Percentiles rank a stretch among this genome's conserved stretches.
phyloP scores from a whole-genome alignment of 345 rosid genomes.

The Lepidium sativum region DNA sequence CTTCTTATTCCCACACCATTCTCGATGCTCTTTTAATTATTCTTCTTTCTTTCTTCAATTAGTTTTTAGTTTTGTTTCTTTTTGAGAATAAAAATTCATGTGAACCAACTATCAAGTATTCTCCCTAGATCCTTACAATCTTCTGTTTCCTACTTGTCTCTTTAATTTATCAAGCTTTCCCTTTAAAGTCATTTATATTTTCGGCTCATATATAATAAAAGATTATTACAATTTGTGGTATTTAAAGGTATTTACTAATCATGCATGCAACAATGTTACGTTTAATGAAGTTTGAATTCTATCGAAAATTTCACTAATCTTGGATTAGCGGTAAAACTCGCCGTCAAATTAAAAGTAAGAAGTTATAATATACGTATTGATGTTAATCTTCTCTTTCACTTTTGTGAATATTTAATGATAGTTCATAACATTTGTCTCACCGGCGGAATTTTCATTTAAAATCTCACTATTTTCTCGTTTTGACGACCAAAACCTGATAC shows the following conservation, averaged over 20 bases:
- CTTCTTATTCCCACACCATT: constrained; percentile 27
- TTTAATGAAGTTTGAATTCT: neutral
- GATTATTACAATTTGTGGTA: neutral
- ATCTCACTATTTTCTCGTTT: neutral
- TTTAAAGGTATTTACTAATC: neutral
- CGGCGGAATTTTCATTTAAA: constrained; percentile 10
- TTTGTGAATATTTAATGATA: neutral
- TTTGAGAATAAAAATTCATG: neutral
- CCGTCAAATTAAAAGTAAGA: neutral
- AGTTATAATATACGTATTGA: neutral
- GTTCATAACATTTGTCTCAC: neutral
- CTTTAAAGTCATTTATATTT: neutral
- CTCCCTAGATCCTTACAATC: constrained; percentile 32
- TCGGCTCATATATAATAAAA: neutral
- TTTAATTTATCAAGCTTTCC: constrained; percentile 9
- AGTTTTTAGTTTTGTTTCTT: constrained; percentile 5
- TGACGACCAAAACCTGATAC: neutral
- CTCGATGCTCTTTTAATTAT: constrained; percentile 23
- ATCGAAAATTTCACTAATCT: neutral
- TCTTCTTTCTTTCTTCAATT: neutral
- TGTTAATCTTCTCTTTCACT: neutral
- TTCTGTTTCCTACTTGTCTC: constrained; percentile 26
- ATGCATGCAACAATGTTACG: neutral
- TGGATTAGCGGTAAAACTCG: neutral
- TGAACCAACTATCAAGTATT: constrained; percentile 26